phyloP scores from a whole-genome alignment of 179 eudicot species.

The Corrigiola litoralis region DNA sequence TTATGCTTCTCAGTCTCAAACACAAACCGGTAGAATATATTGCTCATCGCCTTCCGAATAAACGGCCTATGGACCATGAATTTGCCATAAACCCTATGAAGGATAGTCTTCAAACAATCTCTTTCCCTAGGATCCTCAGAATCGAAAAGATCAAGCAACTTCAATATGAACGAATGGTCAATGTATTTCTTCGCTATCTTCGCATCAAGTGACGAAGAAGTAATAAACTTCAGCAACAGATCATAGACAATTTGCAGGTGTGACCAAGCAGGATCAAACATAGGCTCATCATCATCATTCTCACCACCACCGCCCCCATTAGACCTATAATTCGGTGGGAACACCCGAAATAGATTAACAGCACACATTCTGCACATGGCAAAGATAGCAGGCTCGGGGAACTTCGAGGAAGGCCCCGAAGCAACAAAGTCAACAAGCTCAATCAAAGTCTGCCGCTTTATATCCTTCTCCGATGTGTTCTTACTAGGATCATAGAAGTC shows the following conservation, averaged over 20 bases:
- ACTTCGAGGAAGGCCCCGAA: conserved; percentile 48
- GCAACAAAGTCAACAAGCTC: conserved; percentile 79
- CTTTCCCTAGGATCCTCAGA: conserved; percentile 93
- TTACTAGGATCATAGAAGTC: conserved; percentile 66
- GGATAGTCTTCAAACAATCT: conserved; percentile 71
- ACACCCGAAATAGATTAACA: conserved; percentile 68
- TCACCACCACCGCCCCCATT: conserved; percentile 39
- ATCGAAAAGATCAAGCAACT: conserved; percentile 72
- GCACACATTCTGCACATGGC: conserved; percentile 83
- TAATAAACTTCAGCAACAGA: conserved; percentile 59
- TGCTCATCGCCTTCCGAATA: conserved; percentile 74
- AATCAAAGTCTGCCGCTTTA: conserved; percentile 53
- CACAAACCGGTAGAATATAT: conserved; percentile 66
- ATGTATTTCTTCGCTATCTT: conserved; percentile 74
- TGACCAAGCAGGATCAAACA: conserved; percentile 84
- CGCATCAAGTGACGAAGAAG: conserved; percentile 59
- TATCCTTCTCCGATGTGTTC: conserved; percentile 57
- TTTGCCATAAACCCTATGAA: conserved; percentile 85
- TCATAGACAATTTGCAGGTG: conserved; percentile 86
- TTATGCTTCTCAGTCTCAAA: conserved; percentile 80
- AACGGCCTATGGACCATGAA: conserved; percentile 91
- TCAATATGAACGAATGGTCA: conserved; percentile 62
- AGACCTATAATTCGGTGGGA: conserved; percentile 63
- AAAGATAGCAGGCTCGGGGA: conserved; percentile 66
- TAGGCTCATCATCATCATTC: conserved; percentile 75